Percentiles rank a stretch among this genome's conserved stretches.
Conservation (phyloP, 371 early-diverging fungal species). For the Synchytrium microbalum region DNA sequence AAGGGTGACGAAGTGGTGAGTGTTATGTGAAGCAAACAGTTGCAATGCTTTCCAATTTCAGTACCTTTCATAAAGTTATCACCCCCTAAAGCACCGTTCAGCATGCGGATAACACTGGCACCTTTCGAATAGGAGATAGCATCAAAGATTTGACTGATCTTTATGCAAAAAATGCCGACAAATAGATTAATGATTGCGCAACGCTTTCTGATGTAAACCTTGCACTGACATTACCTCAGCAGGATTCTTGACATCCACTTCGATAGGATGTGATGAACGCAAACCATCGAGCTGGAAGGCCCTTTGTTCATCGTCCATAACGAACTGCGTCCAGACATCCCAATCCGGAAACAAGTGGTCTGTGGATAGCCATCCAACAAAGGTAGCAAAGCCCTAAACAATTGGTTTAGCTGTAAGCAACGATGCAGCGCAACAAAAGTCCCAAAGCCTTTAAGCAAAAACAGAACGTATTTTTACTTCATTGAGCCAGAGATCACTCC, state of each 20-base stretch:
- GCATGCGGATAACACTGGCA: conserved; percentile 88
- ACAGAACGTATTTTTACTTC: too few species aligned
- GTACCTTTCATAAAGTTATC: conserved; percentile 29
- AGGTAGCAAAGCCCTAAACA: conserved; percentile 80
- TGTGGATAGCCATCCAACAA: conserved; percentile 76
- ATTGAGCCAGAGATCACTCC: conserved; percentile 93
- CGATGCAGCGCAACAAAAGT: too few species aligned
- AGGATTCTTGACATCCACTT: conserved; percentile 75
- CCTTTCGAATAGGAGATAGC: conserved; percentile 80
- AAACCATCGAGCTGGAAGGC: conserved; percentile 72
- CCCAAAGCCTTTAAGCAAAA: too few species aligned
- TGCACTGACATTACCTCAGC: conserved; percentile 14
- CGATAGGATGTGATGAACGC: conserved; percentile 86
- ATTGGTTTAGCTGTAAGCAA: too few species aligned
- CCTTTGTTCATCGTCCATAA: conserved; percentile 55
- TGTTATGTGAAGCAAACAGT: background rate
- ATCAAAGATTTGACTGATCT: conserved; percentile 39
- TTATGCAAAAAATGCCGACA: background rate
- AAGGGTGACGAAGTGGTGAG: conserved; percentile 29
- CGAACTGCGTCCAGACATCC: conserved; percentile 70
- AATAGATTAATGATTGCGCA: too few species aligned
- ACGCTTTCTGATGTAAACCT: background rate
- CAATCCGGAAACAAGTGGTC: conserved; percentile 72
- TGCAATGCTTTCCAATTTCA: background rate
- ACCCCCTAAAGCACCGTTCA: conserved; percentile 67